phyloP scores from a whole-genome alignment of 139 green algal species.

The Coelastrella sp. region DNA sequence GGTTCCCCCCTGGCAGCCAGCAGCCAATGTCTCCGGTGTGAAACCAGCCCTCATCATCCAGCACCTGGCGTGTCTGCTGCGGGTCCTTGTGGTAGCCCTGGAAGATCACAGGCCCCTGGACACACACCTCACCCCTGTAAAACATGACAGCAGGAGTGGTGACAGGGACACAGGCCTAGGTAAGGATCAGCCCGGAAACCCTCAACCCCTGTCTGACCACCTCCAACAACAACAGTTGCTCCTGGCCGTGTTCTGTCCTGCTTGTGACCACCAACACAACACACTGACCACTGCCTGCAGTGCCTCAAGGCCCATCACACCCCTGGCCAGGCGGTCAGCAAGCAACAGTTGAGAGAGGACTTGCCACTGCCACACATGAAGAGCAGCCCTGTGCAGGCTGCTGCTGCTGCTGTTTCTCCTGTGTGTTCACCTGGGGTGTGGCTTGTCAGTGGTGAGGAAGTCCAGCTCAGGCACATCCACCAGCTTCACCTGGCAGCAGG shows the following conservation, averaged over 20 bases:
- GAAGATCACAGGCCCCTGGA: slow-evolving; percentile 93
- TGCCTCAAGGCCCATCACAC: too few species aligned
- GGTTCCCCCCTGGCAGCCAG: slow-evolving; percentile 79
- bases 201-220: not conserved
- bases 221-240: not conserved
- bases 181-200: not conserved
- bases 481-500: slow-evolving; percentile 91
- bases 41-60: slow-evolving; percentile 94
- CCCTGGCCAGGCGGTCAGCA: too few species aligned
- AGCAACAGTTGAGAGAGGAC: too few species aligned
- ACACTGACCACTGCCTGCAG: too few species aligned
- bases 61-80: slow-evolving; percentile 71
- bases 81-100: slow-evolving; percentile 83
- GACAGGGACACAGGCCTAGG: not conserved
- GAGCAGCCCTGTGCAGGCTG: too few species aligned
- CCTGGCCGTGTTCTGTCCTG: not conserved
- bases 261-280: not conserved
- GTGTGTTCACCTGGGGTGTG: slow-evolving; percentile 76
- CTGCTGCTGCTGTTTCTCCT: not conserved
- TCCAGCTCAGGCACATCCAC: slow-evolving; percentile 96
- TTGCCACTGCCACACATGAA: too few species aligned
- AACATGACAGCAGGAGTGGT: not conserved
- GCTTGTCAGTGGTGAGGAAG: slow-evolving; percentile 86
- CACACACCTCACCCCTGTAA: slow-evolving; percentile 86
- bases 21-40: slow-evolving; percentile 90